A percentile compares a stretch with the other conserved stretches of the same genome.
phyloP scores from a whole-genome alignment of 495 filamentous ascomycete species.

The Tuber calosporum region DNA sequence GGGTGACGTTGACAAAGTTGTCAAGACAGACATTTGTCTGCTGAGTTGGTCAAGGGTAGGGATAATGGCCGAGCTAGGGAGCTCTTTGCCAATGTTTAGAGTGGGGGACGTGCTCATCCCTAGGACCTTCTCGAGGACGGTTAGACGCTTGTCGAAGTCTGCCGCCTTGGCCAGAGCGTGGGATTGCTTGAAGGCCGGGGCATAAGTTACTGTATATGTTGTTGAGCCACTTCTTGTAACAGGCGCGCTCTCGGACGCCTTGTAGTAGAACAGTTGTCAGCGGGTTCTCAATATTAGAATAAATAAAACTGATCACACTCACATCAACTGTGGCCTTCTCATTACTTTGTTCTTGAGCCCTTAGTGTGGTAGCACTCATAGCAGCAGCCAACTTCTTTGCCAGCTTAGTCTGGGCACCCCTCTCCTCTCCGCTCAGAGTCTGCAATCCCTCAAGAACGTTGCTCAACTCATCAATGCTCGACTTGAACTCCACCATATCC shows the following conservation, averaged over 20 bases:
- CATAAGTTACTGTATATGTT: constrained; percentile 53
- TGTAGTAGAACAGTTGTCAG: constrained; percentile 21
- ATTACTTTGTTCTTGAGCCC: neutral
- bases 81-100: constrained; percentile 54
- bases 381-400: constrained; percentile 31
- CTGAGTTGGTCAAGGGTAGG: constrained; percentile 73
- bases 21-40: constrained; percentile 59
- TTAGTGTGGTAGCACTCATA: constrained; percentile 13
- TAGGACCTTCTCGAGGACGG: constrained; percentile 69
- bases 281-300: constrained; percentile 31
- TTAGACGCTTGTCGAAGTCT: constrained; percentile 75
- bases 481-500: constrained; percentile 52
- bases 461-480: constrained; percentile 51
- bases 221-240: constrained; percentile 3
- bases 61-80: constrained; percentile 59
- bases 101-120: constrained; percentile 65
- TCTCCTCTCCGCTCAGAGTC: constrained; percentile 19
- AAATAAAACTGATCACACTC: neutral
- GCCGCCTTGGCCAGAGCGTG: constrained; percentile 71
- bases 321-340: neutral
- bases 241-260: neutral
- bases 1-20: constrained; percentile 56
- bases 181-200: constrained; percentile 54
- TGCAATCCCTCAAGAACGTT: constrained; percentile 31
- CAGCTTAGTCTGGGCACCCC: constrained; percentile 39